Conservation (phyloP, 208 protist species). For the Leishmania gerbilli region DNA sequence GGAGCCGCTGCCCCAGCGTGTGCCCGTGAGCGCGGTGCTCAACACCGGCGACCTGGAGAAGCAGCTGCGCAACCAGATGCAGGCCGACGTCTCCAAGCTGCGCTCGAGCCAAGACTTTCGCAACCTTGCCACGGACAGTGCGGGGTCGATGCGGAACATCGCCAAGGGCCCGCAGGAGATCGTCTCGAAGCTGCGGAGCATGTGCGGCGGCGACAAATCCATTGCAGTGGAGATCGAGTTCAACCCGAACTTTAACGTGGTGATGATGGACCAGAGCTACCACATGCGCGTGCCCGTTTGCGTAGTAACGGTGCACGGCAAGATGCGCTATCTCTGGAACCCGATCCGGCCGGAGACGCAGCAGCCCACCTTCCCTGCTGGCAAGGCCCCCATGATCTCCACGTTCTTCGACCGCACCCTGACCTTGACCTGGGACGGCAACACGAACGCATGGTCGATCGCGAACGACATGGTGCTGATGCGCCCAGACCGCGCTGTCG, state of each 20-base stretch:
- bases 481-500: constrained; percentile 68
- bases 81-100: constrained; percentile 46
- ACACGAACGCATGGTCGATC: constrained; percentile 45
- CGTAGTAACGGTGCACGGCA: constrained; percentile 80
- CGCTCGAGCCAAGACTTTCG: constrained; percentile 53
- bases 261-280: constrained; percentile 36
- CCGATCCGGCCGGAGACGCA: constrained; percentile 37
- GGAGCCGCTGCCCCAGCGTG: constrained; percentile 55
- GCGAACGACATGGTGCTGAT: constrained; percentile 86
- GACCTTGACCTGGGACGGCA: constrained; percentile 37
- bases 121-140: constrained; percentile 69
- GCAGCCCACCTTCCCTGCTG: constrained; percentile 38
- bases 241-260: constrained; percentile 73
- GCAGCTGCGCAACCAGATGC: constrained; percentile 56
- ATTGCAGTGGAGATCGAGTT: constrained; percentile 52
- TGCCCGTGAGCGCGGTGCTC: constrained; percentile 49
- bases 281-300: constrained; percentile 65
- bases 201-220: constrained; percentile 51
- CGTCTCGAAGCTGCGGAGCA: constrained; percentile 36
- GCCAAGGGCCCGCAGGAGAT: constrained; percentile 50
- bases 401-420: constrained; percentile 88
- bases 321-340: constrained; percentile 69
- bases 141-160: constrained; percentile 49
- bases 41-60: constrained; percentile 55
- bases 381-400: constrained; percentile 53